Conservation (phyloP, 345 rosid species). For the Gossypium longicalyx region DNA sequence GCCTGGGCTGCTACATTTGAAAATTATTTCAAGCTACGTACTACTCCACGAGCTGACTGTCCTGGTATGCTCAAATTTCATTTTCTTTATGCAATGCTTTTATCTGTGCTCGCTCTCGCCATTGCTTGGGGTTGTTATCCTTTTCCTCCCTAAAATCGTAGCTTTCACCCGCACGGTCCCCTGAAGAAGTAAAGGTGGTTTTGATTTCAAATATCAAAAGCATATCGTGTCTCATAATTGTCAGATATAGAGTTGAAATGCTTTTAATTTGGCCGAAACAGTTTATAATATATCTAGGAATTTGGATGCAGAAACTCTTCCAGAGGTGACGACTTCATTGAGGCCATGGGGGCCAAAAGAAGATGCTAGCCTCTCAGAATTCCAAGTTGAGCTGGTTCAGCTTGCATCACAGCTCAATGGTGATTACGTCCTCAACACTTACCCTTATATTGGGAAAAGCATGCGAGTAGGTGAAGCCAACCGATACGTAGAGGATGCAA, state of each 20-base stretch:
- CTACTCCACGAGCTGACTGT: slow-evolving; percentile 86
- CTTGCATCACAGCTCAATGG: slow-evolving; percentile 96
- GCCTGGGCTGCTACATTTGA: slow-evolving; percentile 99
- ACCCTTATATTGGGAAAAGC: slow-evolving; percentile 80
- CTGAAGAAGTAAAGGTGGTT: not conserved
- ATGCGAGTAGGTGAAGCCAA: slow-evolving; percentile 89
- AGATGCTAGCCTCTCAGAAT: slow-evolving; percentile 72
- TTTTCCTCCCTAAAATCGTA: not conserved
- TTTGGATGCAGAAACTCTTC: slow-evolving; percentile 62
- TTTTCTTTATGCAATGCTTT: not conserved
- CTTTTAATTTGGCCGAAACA: not conserved
- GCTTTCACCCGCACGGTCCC: not conserved
- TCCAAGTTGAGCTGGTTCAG: slow-evolving; percentile 91
- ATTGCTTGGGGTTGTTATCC: not conserved
- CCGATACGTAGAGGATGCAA: slow-evolving; percentile 82
- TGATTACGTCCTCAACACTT: slow-evolving; percentile 67
- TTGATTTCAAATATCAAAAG: slow-evolving; percentile 2
- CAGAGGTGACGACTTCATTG: slow-evolving; percentile 48
- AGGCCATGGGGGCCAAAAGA: slow-evolving; percentile 81
- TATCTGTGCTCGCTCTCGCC: not conserved
- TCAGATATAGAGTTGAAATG: not conserved
- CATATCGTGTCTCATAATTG: not conserved
- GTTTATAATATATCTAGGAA: slow-evolving; percentile 16
- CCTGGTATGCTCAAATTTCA: slow-evolving; percentile 54
- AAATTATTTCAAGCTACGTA: slow-evolving; percentile 59